Evolutionary conservation across 208 protist genomes (phyloP), one percentile per base, ranked within the genome.

Genomic region (Trypanosomatidae sp.): DNA sequence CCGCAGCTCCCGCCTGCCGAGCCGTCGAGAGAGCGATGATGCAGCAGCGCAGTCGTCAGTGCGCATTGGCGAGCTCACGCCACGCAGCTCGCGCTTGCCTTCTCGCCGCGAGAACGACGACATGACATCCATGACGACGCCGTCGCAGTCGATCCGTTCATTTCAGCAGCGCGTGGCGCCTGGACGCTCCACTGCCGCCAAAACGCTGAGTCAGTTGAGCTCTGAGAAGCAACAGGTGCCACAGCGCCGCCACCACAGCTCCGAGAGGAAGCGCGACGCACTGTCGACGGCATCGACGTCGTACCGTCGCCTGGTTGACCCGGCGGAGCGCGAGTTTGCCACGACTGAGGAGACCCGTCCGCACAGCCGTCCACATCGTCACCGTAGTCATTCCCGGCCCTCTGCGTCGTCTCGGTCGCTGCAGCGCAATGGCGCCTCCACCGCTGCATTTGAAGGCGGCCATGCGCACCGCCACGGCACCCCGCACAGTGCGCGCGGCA

Each of bases 61-160:
- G 41, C 74, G 69, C 60, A 79, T 62, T 12, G 73, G 77, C 41
- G 73, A 73, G n/a, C 66, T 62, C 17, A 81, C 79, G 10, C 66
- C 69, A 66, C 77, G 71, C 68, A 81, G 74, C 69, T 88, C 83
- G 1, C 83, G 80, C 39, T 75, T 82, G 49, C 77, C 69, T 1
- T 74, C 62, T 46, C 77, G 73, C 19, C 72, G 73, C 28, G 76
- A 80, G 56, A 76, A 66, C 64, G 77, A 79, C 41, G 73, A 80
- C 62, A 22, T 68, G n/a, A 73, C 65, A 22, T 69, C 69, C 1
- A 65, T 68, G 41, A 56, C 68, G 28, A 82, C 71, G 8, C 74
- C 80, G 22, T 60, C 73, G 58, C 71, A 83, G 59, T 85, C 85
- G 30, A 68, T 83, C 49, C 79, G 85, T 41, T 77, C 79, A 19